Base-by-base conservation (phyloP, 1,284 basidiomycete species). In the Ceraceosorus guamensis region DNA sequence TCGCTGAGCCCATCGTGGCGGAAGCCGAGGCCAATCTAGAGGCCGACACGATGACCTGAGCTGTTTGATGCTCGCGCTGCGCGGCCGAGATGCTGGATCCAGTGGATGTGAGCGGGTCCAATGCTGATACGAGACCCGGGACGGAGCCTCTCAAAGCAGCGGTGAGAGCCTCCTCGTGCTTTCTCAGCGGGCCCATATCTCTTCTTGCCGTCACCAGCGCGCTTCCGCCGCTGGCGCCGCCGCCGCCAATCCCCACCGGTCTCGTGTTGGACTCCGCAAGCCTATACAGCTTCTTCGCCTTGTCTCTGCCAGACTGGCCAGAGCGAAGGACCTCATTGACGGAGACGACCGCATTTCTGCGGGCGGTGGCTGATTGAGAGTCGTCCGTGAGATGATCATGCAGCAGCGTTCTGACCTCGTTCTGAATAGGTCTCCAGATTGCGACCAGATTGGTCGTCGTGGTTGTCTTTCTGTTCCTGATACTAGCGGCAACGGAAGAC, bases 341-440 rank as follows among this genome's bases (percentile, higher is more conserved):
- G 2, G 92, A 91, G 5, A 87, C 84, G 52, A 96, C 87, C 1
- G 89, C 87, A 72, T 91, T 91, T 7, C 59, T 30, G 44, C 90
- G 81, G 5, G 87, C 85, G 11, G 84, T 81, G 4, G 84, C 82
- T 2, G 86, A 85, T 75, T 86, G 85, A 58, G 88, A 86, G 67
- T 93, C 91, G 76, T 92, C 89, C 30, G 86, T 87, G 8, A 98
- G 80, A 78, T 98, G 96, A 75, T 92, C 90, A 61, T 87, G 83
- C 44, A 98, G 82, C n/a, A 98, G 77, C 2, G 83, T 86, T 53
- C 88, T 84, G 49, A 65, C 51, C 82, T 98, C 93, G 31, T 84
- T 81, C 75, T 97, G 90, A 34, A 99, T 83, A 5, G 91, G 85
- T 60, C 83, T 81, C 91, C 91, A 97, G n/a, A 95, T 82, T 68